Evolutionary conservation across 148 eudicot genomes (phyloP).

Genomic region (Arbutus unedo): DNA sequence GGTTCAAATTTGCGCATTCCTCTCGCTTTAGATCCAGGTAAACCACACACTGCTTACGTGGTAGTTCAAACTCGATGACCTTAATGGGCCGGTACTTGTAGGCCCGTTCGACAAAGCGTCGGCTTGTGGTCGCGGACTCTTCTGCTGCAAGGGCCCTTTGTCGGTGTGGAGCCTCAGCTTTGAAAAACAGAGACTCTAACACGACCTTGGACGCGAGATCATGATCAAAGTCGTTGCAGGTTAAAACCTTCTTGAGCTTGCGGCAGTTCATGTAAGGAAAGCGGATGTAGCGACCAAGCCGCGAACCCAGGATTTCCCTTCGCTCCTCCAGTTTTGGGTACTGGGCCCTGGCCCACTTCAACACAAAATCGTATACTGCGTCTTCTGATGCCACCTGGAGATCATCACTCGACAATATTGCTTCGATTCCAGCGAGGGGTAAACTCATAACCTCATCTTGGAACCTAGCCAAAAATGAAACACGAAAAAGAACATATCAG

Average conservation of each 20-base stretch:
- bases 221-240: constrained; percentile 84
- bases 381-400: constrained; percentile 96
- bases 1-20: constrained; percentile 72
- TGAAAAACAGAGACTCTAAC: constrained; percentile 85
- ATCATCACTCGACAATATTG: constrained; percentile 73
- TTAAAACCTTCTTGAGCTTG: constrained; percentile 71
- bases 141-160: constrained; percentile 63
- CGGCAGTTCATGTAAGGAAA: constrained; percentile 87
- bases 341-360: constrained; percentile 74
- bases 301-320: constrained; percentile 65
- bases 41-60: constrained; percentile 81
- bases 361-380: constrained; percentile 74
- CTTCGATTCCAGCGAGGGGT: constrained; percentile 90
- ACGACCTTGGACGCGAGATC: constrained; percentile 80
- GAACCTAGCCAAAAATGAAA: constrained; percentile 36
- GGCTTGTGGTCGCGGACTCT: constrained; percentile 48
- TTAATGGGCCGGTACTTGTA: constrained; percentile 90
- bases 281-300: constrained; percentile 69
- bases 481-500: background rate
- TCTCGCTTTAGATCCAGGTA: constrained; percentile 79
- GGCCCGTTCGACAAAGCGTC: constrained; percentile 63
- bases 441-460: constrained; percentile 78
- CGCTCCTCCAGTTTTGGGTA: constrained; percentile 77
- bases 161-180: constrained; percentile 85
- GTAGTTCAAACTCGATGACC: constrained; percentile 80